Evolutionary conservation across 2,329 filamentous ascomycete species (phyloP).

Genomic region (Apiospora kogelbergensis): DNA sequence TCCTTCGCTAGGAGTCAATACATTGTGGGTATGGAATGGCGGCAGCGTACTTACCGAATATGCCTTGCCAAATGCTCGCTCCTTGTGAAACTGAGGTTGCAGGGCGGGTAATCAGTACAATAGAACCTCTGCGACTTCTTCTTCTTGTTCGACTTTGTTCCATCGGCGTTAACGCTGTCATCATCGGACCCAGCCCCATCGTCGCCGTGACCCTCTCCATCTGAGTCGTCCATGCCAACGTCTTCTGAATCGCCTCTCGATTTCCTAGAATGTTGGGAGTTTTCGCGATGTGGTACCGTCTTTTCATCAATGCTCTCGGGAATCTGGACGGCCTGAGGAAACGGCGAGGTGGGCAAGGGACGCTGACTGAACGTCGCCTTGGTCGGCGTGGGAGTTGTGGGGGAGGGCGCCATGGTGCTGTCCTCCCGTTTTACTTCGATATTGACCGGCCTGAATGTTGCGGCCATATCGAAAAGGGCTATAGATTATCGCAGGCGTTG

Average conservation of each 20-base stretch:
- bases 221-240: slow-evolving; percentile 75
- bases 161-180: slow-evolving; percentile 62
- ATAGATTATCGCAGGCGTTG: background rate
- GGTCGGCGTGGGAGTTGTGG: slow-evolving; percentile 58
- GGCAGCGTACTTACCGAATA: slow-evolving; percentile 65
- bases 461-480: slow-evolving; percentile 39
- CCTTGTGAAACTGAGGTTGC: slow-evolving; percentile 89
- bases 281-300: slow-evolving; percentile 48
- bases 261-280: slow-evolving; percentile 61
- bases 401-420: slow-evolving; percentile 24
- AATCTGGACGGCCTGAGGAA: slow-evolving; percentile 49
- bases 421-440: slow-evolving; percentile 30
- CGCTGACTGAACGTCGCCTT: slow-evolving; percentile 57
- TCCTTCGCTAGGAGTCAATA: slow-evolving; percentile 52
- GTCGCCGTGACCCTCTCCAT: slow-evolving; percentile 57
- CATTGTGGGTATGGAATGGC: background rate
- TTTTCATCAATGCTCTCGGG: slow-evolving; percentile 45
- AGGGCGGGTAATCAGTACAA: slow-evolving; percentile 92
- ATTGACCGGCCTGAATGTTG: slow-evolving; percentile 50
- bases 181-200: slow-evolving; percentile 60
- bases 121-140: slow-evolving; percentile 97
- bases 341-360: slow-evolving; percentile 54
- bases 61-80: slow-evolving; percentile 95
- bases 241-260: slow-evolving; percentile 64
- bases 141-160: slow-evolving; percentile 79